Evolutionary conservation across 208 protist species (phyloP).

Genomic region (Novymonas esmeraldas): DNA sequence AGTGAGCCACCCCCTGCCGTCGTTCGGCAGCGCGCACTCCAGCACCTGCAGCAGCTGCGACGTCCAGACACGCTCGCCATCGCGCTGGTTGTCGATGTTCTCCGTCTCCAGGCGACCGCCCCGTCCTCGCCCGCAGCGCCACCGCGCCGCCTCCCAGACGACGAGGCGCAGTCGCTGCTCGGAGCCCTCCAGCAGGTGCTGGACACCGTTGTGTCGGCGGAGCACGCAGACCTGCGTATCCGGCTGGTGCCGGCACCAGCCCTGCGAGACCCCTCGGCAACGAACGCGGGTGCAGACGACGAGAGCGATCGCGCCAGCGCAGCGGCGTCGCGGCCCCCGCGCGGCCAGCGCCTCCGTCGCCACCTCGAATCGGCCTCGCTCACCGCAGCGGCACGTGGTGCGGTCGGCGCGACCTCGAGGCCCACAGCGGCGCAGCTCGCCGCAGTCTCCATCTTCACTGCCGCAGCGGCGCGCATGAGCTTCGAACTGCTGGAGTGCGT

Average conservation of each 20-base stretch:
- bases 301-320: not conserved
- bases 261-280: not conserved
- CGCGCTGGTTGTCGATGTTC: slow-evolving; percentile 40
- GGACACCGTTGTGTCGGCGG: slow-evolving; percentile 11
- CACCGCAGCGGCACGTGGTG: not conserved
- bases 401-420: not conserved
- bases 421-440: slow-evolving; percentile 16
- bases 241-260: slow-evolving; percentile 5
- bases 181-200: slow-evolving; percentile 15
- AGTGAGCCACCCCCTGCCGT: not conserved
- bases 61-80: slow-evolving; percentile 45
- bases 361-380: not conserved
- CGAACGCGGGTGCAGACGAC: not conserved
- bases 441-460: slow-evolving; percentile 21
- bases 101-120: not conserved
- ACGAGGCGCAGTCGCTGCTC: slow-evolving; percentile 10
- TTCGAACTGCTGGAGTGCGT: slow-evolving; percentile 12
- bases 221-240: slow-evolving; percentile 11
- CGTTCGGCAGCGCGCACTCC: slow-evolving; percentile 20
- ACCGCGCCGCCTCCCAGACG: not conserved
- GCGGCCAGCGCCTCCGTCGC: not conserved
- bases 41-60: slow-evolving; percentile 31
- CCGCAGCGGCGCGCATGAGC: slow-evolving; percentile 17
- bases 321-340: not conserved
- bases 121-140: not conserved